Conservation (phyloP, 129 eudicot species). For the Glebionis coronaria region DNA sequence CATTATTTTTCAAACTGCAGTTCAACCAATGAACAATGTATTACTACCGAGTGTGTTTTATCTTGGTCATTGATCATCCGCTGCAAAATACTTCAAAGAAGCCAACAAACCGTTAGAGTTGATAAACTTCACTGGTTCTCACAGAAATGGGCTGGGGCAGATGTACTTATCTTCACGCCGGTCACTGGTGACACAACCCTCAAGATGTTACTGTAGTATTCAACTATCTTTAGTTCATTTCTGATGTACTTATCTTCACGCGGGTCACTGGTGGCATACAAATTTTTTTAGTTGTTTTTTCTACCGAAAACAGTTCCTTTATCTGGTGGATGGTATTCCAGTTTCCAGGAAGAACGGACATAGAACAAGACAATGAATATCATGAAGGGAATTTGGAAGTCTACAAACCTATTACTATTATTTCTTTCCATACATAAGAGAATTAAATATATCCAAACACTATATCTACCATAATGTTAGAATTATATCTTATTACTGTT, state of each 20-base stretch:
- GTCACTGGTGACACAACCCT: constrained; percentile 89
- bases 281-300: no score
- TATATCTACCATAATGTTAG: no score
- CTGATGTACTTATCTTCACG: no score
- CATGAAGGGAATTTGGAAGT: constrained; percentile 68
- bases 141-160: constrained; percentile 60
- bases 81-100: constrained; percentile 50
- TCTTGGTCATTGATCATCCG: constrained; percentile 51
- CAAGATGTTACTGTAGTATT: constrained; percentile 40
- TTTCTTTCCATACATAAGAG: no score
- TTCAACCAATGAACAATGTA: constrained; percentile 39
- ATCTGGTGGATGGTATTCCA: constrained; percentile 55
- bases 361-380: constrained; percentile 70
- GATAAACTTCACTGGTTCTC: constrained; percentile 71
- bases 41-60: constrained; percentile 68
- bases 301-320: neutral
- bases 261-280: no score
- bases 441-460: no score
- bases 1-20: constrained; percentile 61
- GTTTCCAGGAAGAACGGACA: constrained; percentile 54
- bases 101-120: constrained; percentile 51
- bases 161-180: constrained; percentile 69
- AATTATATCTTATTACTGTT: no score
- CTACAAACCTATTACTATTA: constrained; percentile 39
- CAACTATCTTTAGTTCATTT: neutral